A percentile compares a stretch with the other conserved stretches of the same genome.
Evolutionary conservation across 371 early-diverging fungal species (phyloP).

Genomic region (Lichtheimia ornata): DNA sequence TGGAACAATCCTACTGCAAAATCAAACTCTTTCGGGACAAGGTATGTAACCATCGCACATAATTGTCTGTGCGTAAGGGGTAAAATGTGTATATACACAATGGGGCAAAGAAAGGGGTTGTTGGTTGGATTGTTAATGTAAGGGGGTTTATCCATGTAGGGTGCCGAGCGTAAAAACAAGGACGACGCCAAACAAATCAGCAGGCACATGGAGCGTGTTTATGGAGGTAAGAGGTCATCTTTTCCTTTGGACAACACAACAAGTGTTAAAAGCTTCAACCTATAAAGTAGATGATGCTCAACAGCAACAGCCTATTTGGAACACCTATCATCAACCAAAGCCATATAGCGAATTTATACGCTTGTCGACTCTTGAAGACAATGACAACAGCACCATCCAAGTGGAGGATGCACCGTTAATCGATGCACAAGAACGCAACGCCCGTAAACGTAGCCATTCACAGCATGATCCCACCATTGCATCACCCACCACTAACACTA

Average conservation of each 20-base stretch:
- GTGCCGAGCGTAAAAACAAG: constrained; percentile 66
- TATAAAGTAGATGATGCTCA: constrained; percentile 2
- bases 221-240: constrained; percentile 25
- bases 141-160: constrained; percentile 15
- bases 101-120: too few species aligned
- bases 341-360: constrained; percentile 34
- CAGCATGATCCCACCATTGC: neutral
- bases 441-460: neutral
- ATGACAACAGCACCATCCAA: neutral
- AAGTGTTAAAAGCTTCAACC: constrained; percentile 19
- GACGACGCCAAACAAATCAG: constrained; percentile 61
- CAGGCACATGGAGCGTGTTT: constrained; percentile 57
- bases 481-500: neutral
- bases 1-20: constrained; percentile 65
- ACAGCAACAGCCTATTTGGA: constrained; percentile 15
- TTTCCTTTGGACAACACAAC: neutral
- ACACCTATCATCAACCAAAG: constrained; percentile 35
- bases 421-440: neutral
- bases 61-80: too few species aligned
- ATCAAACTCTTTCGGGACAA: constrained; percentile 82
- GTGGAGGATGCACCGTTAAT: neutral
- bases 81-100: too few species aligned
- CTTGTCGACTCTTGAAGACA: neutral
- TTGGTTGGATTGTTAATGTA: neutral
- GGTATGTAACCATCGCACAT: constrained; percentile 28